These are phyloP conservation scores for Thalassiosira livingstoniorum DNA, from an alignment of 352 stramenopile genomes.

Conservation along the genomic window DNA sequence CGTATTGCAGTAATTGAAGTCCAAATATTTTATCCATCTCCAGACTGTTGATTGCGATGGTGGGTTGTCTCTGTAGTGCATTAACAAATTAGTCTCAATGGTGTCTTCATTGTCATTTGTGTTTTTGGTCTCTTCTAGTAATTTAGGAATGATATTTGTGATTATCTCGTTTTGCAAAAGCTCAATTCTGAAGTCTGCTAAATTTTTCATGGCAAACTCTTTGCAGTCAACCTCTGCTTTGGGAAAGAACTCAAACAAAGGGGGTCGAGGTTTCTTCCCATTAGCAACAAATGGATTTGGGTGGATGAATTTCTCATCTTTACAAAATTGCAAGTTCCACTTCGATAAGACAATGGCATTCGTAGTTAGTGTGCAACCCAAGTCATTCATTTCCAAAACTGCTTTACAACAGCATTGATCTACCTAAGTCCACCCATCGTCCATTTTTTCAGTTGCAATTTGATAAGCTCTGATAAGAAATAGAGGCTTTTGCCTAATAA, in stretches of 20 bases:
- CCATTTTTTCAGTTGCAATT: slow-evolving; percentile 15
- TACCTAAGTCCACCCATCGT: no score
- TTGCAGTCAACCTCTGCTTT: neutral
- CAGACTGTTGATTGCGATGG: neutral
- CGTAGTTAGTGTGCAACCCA: no score
- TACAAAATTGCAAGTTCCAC: no score
- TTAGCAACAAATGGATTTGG: no score
- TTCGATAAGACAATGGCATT: no score
- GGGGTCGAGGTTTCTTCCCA: slow-evolving; percentile 11
- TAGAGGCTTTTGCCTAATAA: no score
- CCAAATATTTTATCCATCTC: neutral
- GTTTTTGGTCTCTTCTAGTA: neutral
- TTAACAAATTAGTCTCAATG: neutral
- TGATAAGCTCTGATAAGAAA: slow-evolving; percentile 24
- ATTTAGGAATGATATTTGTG: neutral
- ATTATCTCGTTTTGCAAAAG: neutral
- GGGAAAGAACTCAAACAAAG: slow-evolving; percentile 7
- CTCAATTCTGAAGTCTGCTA: slow-evolving; percentile 1
- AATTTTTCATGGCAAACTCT: slow-evolving; percentile 4
- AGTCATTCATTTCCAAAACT: no score
- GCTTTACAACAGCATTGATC: no score
- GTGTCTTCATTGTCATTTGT: neutral
- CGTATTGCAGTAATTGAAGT: neutral
- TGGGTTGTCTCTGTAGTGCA: neutral
- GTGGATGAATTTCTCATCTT: slow-evolving; percentile 3